Conservation (phyloP, 2,329 filamentous ascomycete genomes). For the Chaetomiaceae sp. region DNA sequence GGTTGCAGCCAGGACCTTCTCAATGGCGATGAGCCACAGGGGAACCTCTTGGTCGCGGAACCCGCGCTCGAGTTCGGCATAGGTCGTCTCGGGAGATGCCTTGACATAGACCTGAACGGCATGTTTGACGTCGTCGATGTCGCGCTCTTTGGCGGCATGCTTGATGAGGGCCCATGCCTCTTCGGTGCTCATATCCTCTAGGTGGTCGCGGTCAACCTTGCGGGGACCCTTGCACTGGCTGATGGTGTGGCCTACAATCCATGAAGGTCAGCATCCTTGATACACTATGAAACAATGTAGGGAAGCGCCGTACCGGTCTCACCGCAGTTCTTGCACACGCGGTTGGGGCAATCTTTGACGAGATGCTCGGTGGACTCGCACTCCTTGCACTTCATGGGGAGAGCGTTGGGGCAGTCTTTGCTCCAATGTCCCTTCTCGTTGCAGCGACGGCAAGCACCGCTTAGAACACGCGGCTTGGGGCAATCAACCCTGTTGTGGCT, state of each 20-base stretch:
- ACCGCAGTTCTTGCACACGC: conserved; percentile 58
- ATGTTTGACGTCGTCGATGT: conserved; percentile 60
- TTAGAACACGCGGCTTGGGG: conserved; percentile 46
- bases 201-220: conserved; percentile 49
- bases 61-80: conserved; percentile 55
- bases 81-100: conserved; percentile 52
- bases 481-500: conserved; percentile 63
- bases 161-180: conserved; percentile 55
- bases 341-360: conserved; percentile 48
- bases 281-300: not conserved
- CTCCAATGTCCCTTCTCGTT: conserved; percentile 50
- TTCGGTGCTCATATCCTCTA: conserved; percentile 49
- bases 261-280: conserved; percentile 8
- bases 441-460: conserved; percentile 41
- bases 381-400: conserved; percentile 30
- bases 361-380: conserved; percentile 49
- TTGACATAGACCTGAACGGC: conserved; percentile 59
- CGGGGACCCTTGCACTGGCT: conserved; percentile 56
- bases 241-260: conserved; percentile 48
- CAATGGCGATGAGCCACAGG: conserved; percentile 59
- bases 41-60: conserved; percentile 52
- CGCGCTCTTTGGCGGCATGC: conserved; percentile 48
- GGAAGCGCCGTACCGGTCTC: conserved; percentile 53
- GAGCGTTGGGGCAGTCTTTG: conserved; percentile 54
- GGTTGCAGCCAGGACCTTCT: conserved; percentile 52